Evolutionary conservation across 169 alveolate genomes (phyloP).

Genomic region (Cryptosporidium felis): DNA sequence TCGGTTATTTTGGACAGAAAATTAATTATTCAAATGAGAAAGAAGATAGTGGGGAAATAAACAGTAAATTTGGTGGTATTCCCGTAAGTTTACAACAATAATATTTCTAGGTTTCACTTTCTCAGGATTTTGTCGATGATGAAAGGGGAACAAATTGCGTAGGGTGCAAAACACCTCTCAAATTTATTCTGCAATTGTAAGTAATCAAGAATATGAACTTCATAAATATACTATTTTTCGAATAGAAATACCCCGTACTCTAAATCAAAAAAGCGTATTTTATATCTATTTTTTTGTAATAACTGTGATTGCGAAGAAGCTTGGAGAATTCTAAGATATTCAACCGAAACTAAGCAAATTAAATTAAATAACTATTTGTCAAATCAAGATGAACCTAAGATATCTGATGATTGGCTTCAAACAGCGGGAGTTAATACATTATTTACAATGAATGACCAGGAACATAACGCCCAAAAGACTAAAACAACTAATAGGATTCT

Average conservation of each 20-base stretch:
- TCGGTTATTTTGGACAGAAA: constrained; percentile 29
- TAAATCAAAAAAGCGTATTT: neutral
- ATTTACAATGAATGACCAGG: neutral
- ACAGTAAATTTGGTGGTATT: constrained; percentile 48
- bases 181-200: constrained; percentile 45
- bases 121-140: constrained; percentile 6
- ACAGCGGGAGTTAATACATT: constrained; percentile 4
- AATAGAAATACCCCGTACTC: constrained; percentile 49
- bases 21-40: neutral
- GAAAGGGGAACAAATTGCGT: neutral
- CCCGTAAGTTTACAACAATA: constrained; percentile 29
- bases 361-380: neutral
- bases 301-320: neutral
- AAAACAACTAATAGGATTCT: neutral
- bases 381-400: neutral
- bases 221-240: neutral
- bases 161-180: constrained; percentile 13
- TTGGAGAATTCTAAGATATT: constrained; percentile 15
- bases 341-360: neutral
- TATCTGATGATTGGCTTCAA: constrained; percentile 49
- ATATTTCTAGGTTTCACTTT: too few relatives aligned
- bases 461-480: neutral
- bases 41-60: neutral
- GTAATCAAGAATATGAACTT: neutral
- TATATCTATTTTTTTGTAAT: constrained; percentile 21